Evolutionary conservation across 768 basidiomycete genomes (phyloP).

Genomic region (Lactarius evosmus): DNA sequence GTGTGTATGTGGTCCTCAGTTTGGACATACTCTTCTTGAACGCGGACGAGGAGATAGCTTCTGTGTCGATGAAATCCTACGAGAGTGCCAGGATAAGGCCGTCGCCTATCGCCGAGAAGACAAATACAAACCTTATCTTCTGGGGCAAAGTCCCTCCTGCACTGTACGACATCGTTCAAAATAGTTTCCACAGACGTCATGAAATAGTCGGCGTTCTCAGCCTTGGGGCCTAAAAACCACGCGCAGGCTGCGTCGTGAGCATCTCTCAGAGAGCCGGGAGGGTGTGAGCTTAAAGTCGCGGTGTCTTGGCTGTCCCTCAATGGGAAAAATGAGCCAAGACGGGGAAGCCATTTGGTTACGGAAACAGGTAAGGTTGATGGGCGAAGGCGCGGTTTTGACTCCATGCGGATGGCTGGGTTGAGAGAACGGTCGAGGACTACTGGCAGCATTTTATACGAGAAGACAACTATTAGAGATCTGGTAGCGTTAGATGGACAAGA

Average conservation of each 20-base stretch:
- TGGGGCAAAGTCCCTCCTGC: constrained; percentile 33
- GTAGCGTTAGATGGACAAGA: background rate
- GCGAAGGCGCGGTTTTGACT: background rate
- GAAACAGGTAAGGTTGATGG: background rate
- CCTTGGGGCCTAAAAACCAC: constrained; percentile 42
- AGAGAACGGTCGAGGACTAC: constrained; percentile 1
- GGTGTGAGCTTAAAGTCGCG: background rate
- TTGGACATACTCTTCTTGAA: constrained; percentile 30
- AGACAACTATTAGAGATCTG: background rate
- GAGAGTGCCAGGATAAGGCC: background rate
- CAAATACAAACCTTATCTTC: constrained; percentile 33
- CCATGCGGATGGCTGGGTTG: background rate
- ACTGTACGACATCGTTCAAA: constrained; percentile 30
- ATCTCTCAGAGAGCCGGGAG: constrained; percentile 17
- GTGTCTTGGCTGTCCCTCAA: background rate
- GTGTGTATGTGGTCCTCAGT: constrained; percentile 27
- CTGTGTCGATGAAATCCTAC: constrained; percentile 30
- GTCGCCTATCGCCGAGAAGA: background rate
- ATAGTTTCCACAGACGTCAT: constrained; percentile 31
- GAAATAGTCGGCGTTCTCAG: constrained; percentile 38
- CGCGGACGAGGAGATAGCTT: constrained; percentile 26
- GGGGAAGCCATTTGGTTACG: constrained; percentile 16
- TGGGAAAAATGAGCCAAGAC: background rate
- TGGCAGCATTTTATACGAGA: constrained; percentile 2
- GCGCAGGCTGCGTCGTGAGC: constrained; percentile 34